These are phyloP conservation scores for Xylaria intraflava DNA, from an alignment of 495 filamentous ascomycete genomes.

Conservation along the genomic window DNA sequence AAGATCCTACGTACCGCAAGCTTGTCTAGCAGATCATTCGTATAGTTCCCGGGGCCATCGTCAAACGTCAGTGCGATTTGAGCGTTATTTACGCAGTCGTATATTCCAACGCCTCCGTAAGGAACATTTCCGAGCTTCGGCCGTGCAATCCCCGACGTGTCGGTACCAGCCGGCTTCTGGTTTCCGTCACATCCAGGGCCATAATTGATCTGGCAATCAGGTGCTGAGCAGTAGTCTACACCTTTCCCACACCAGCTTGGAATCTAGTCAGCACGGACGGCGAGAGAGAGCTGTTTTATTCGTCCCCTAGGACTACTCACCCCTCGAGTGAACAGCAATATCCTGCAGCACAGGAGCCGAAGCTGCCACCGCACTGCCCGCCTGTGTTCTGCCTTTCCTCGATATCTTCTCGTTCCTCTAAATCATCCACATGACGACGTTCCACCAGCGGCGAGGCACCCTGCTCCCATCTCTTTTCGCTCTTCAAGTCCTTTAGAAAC, in stretches of 20 bases:
- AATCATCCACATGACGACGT: neutral
- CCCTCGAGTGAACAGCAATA: slow-evolving; percentile 63
- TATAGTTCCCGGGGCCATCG: slow-evolving; percentile 69
- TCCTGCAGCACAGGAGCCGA: slow-evolving; percentile 47
- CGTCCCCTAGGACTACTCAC: slow-evolving; percentile 20
- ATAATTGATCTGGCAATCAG: slow-evolving; percentile 64
- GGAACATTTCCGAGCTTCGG: slow-evolving; percentile 50
- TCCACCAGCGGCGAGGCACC: neutral
- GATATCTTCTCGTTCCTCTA: slow-evolving; percentile 16
- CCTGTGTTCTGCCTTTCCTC: slow-evolving; percentile 19
- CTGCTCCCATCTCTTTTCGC: slow-evolving; percentile 22
- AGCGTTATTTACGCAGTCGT: slow-evolving; percentile 55
- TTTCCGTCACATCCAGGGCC: slow-evolving; percentile 63
- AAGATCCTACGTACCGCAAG: slow-evolving; percentile 34
- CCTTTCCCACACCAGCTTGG: slow-evolving; percentile 55
- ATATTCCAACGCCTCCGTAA: slow-evolving; percentile 59
- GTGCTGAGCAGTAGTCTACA: slow-evolving; percentile 56
- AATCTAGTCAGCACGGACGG: slow-evolving; percentile 27
- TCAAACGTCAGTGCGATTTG: slow-evolving; percentile 73
- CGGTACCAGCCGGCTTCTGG: slow-evolving; percentile 52
- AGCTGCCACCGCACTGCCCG: slow-evolving; percentile 31
- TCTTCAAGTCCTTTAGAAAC: slow-evolving; percentile 28
- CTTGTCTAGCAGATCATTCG: slow-evolving; percentile 60
- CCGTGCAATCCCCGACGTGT: slow-evolving; percentile 53
- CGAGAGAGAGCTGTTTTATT: neutral